phyloP scores from a whole-genome alignment of 2,329 filamentous ascomycete species.

The Scytalidium lignicola region DNA sequence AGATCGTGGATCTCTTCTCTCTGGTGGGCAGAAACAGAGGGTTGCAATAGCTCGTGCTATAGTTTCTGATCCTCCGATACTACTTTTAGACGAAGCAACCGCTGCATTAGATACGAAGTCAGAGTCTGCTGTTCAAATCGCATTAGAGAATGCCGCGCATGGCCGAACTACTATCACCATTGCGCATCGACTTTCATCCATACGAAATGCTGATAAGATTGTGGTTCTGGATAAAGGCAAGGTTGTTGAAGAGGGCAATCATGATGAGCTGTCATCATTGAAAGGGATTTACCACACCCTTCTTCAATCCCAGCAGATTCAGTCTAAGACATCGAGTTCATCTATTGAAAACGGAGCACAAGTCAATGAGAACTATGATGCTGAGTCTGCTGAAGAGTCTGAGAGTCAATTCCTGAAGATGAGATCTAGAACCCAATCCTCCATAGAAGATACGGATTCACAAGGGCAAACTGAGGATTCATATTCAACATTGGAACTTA shows the following conservation, averaged over 20 bases:
- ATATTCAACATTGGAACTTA: background rate
- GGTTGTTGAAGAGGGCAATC: conserved; percentile 85
- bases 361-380: background rate
- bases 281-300: conserved; percentile 56
- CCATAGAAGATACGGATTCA: background rate
- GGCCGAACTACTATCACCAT: conserved; percentile 91
- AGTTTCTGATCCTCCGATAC: conserved; percentile 58
- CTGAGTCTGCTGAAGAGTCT: background rate
- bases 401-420: background rate
- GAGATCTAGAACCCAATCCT: background rate
- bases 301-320: background rate
- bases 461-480: background rate
- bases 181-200: conserved; percentile 86
- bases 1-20: conserved; percentile 54
- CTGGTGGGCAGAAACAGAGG: conserved; percentile 50
- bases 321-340: background rate
- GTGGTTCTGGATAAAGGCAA: conserved; percentile 77
- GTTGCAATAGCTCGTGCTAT: conserved; percentile 68
- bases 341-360: conserved; percentile 3
- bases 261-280: conserved; percentile 66
- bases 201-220: conserved; percentile 87
- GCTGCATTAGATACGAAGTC: conserved; percentile 53
- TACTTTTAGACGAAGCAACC: conserved; percentile 72
- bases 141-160: conserved; percentile 56
- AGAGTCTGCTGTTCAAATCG: conserved; percentile 47